Percentiles rank a stretch among this genome's conserved stretches.
phyloP scores from a whole-genome alignment of 345 rosid genomes.

The Pistacia vera region DNA sequence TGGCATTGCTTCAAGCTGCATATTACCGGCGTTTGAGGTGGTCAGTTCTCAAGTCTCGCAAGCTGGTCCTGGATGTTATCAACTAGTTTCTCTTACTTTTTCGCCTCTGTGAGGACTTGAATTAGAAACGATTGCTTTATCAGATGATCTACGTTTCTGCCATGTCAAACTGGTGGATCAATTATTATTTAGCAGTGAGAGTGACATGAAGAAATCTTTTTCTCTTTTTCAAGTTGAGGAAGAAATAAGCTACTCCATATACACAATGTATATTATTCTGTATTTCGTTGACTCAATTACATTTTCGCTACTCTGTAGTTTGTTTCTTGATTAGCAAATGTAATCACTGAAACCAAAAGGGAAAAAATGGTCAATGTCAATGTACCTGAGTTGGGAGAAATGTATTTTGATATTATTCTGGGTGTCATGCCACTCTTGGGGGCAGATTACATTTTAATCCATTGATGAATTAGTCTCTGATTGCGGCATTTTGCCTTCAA shows the following conservation, averaged over 20 bases:
- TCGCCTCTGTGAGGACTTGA: not conserved
- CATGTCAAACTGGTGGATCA: slow-evolving; percentile 26
- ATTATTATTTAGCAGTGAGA: slow-evolving; percentile 28
- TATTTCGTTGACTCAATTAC: not conserved
- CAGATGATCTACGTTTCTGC: slow-evolving; percentile 31
- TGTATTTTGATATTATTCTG: not conserved
- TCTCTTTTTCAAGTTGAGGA: slow-evolving; percentile 23
- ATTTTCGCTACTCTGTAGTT: not conserved
- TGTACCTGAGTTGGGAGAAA: slow-evolving; percentile 3
- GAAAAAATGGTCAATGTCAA: not conserved
- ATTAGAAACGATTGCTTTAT: slow-evolving; percentile 35
- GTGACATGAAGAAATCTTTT: slow-evolving; percentile 26
- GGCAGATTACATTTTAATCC: no score
- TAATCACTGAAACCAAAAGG: not conserved
- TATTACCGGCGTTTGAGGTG: slow-evolving; percentile 92
- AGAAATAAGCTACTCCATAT: slow-evolving; percentile 41
- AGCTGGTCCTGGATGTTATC: slow-evolving; percentile 84
- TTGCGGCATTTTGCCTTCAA: no score
- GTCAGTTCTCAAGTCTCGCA: slow-evolving; percentile 91
- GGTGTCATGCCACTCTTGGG: not conserved
- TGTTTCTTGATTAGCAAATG: slow-evolving; percentile 14
- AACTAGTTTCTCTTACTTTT: slow-evolving; percentile 47
- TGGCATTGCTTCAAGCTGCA: slow-evolving; percentile 92
- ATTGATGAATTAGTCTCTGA: no score
- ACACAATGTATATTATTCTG: slow-evolving; percentile 5